These are phyloP conservation scores for Coemansia aciculifera DNA, from an alignment of 192 early-diverging fungal genomes.

Conservation along the genomic window DNA sequence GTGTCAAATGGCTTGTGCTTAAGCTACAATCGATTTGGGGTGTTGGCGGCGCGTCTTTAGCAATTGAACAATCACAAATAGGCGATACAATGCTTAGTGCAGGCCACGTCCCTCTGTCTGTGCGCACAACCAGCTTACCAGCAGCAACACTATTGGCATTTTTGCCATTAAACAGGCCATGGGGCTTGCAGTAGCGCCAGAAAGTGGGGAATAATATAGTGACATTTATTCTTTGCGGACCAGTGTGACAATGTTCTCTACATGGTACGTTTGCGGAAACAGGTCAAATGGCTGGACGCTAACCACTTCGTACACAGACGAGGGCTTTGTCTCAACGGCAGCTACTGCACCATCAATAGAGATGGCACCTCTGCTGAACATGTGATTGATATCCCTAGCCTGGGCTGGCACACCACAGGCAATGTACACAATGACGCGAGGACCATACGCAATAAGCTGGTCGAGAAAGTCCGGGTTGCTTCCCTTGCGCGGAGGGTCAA, in stretches of 20 bases:
- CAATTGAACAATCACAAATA: neutral
- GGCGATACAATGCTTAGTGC: neutral
- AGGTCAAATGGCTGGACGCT: conserved; percentile 70
- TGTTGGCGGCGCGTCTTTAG: neutral
- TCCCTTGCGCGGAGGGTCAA: conserved; percentile 73
- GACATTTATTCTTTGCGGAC: conserved; percentile 47
- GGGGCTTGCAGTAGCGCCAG: neutral
- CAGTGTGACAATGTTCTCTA: conserved; percentile 66
- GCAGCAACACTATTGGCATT: no score
- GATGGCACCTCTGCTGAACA: conserved; percentile 54
- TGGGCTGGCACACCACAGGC: conserved; percentile 67
- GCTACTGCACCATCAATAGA: conserved; percentile 22
- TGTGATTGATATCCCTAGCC: conserved; percentile 59
- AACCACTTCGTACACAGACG: conserved; percentile 59
- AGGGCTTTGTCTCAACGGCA: conserved; percentile 23
- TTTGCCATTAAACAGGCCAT: no score
- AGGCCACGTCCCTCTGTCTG: neutral
- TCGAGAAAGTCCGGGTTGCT: conserved; percentile 65
- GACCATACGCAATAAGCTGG: conserved; percentile 66
- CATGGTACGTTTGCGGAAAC: conserved; percentile 72
- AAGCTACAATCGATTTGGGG: neutral
- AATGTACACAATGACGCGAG: conserved; percentile 70
- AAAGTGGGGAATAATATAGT: no score
- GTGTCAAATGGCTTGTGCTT: neutral
- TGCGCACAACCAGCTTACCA: neutral